Percentiles rank a stretch among this genome's conserved stretches.
Evolutionary conservation across 1,139 yeast species (phyloP).

Genomic region (Candida glucosophila): DNA sequence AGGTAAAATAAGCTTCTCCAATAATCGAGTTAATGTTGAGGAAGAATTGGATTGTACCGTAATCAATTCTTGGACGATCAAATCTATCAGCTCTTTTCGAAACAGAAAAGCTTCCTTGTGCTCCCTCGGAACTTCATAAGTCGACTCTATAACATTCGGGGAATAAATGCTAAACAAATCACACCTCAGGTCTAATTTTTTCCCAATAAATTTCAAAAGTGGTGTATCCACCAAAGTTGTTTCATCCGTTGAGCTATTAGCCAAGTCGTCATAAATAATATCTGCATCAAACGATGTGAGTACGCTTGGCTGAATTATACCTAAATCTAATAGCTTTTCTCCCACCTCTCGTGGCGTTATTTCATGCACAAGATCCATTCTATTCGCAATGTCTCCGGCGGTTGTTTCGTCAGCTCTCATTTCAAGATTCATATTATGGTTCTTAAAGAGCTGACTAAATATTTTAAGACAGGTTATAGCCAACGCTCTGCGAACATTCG

Average conservation of each 20-base stretch:
- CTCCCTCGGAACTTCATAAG: slow-evolving; percentile 58
- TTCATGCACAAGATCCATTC: slow-evolving; percentile 43
- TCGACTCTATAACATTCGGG: slow-evolving; percentile 73
- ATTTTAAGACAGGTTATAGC: slow-evolving; percentile 70
- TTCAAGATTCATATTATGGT: too few relatives aligned
- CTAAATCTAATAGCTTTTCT: slow-evolving; percentile 37
- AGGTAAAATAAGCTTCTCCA: slow-evolving; percentile 75
- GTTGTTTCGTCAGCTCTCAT: slow-evolving; percentile 85
- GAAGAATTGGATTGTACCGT: slow-evolving; percentile 69
- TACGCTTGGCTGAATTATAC: slow-evolving; percentile 49
- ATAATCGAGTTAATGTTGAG: slow-evolving; percentile 57
- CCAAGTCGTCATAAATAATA: slow-evolving; percentile 53
- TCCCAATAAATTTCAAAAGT: too few relatives aligned
- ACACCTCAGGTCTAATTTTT: slow-evolving; percentile 78
- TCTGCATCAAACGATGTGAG: slow-evolving; percentile 57
- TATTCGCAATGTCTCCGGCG: slow-evolving; percentile 67
- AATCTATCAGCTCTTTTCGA: too few relatives aligned
- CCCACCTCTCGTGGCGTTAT: slow-evolving; percentile 54
- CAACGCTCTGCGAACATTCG: slow-evolving; percentile 63
- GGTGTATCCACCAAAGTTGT: slow-evolving; percentile 63
- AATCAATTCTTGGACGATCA: slow-evolving; percentile 60
- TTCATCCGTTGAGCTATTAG: slow-evolving; percentile 21
- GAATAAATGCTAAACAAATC: slow-evolving; percentile 87
- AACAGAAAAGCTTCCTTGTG: too few relatives aligned
- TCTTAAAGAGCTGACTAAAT: slow-evolving; percentile 38